phyloP scores from a whole-genome alignment of 805 yeast species.

The Schizosaccharomyces pombe region ASM294v3 CU329670.1:4339001-4339500 shows the following conservation, averaged over 20 bases:
- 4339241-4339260: conserved; percentile 78
- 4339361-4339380: conserved; percentile 42
- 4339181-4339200: conserved; percentile 98
- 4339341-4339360: conserved; percentile 40
- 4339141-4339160: conserved; percentile 73
- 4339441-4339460: conserved; percentile 81
- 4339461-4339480: conserved; percentile 65
- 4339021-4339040: conserved; percentile 57
- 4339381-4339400: conserved; percentile 23
- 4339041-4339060: conserved; percentile 68
- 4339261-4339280: conserved; percentile 86
- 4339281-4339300: conserved; percentile 90
- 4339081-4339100: conserved; percentile 91
- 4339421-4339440: conserved; percentile 61
- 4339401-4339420: conserved; percentile 34
- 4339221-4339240: conserved; percentile 82
- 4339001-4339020: conserved; percentile 70
- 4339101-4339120: conserved; percentile 75
- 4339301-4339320: conserved; percentile 90
- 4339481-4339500: conserved; percentile 24
- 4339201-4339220: conserved; percentile 82
- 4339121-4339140: not conserved
- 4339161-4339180: conserved; percentile 72
- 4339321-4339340: conserved; percentile 67
- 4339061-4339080: conserved; percentile 97